Percentiles rank a stretch among this genome's conserved stretches.
These are phyloP conservation scores for Juglanconis sp. DNA, from an alignment of 2,329 filamentous ascomycete species.

Conservation along the genomic window DNA sequence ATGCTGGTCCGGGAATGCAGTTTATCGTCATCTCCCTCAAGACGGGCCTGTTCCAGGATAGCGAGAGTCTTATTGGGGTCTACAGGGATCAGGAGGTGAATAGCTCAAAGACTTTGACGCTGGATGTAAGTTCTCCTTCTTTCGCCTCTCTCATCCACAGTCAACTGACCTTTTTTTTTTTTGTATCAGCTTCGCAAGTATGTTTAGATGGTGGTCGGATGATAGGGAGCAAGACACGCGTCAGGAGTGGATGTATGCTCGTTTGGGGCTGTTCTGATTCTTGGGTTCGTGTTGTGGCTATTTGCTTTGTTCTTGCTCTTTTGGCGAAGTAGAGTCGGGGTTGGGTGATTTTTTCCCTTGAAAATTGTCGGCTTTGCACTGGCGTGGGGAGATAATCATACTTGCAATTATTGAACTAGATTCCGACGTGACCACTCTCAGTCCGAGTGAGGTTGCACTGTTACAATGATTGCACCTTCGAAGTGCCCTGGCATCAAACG, in stretches of 20 bases:
- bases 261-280: not conserved
- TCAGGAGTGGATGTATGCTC: not conserved
- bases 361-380: not conserved
- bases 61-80: conserved; percentile 90
- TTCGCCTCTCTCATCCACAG: not conserved
- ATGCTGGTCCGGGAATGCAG: conserved; percentile 95
- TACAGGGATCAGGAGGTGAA: conserved; percentile 94
- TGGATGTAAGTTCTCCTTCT: conserved; percentile 72
- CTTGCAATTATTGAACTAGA: not conserved
- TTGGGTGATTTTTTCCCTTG: not conserved
- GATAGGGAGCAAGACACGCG: not conserved
- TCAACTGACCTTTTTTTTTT: not conserved
- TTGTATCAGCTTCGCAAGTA: conserved; percentile 19
- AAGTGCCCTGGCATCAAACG: too few relatives aligned
- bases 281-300: not conserved
- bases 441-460: not conserved
- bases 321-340: not conserved
- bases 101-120: conserved; percentile 82
- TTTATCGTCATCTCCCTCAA: conserved; percentile 98
- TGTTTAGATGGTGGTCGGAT: not conserved
- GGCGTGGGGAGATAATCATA: not conserved
- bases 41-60: conserved; percentile 92
- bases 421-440: not conserved
- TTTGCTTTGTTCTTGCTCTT: not conserved
- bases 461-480: not conserved